Evolutionary conservation across 202 grass and related monocot species (phyloP), one percentile per base, ranked within the genome.

Genomic region (Dendrocalamus latiflorus): DNA sequence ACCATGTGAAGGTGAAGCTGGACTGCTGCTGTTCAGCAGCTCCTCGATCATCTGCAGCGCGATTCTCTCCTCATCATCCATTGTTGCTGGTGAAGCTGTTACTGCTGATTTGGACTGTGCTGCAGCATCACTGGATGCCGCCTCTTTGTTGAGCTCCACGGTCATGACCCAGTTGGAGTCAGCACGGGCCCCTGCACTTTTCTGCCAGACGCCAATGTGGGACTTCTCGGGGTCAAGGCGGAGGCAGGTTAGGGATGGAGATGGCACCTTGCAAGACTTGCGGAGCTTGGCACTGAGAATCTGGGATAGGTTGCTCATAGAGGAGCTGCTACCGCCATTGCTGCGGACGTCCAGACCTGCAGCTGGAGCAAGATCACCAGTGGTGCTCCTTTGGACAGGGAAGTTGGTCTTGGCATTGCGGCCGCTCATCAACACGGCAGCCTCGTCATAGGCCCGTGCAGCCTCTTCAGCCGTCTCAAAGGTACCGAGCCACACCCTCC

Each of bases 371-470:
- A 54, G 87, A 57, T 91, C 87, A 24, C 95, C 88, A 9, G 86
- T 74, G 33, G 73, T 55, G 65, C 45, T 91, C 75, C 90, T 83
- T 45, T 87, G 79, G 41, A 96, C 82, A 1, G 97, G 97, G 68
- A 99, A 99, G 89, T 99, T 99, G 57, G 97, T 99, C 81, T 99
- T 99, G 34, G 97, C 97, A 22, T 99, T 99, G 72, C 93, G 91
- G 1, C 97, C 97, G 4, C 91, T 99, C 97, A 99, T 99, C 77
- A 99, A 68, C 79, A 99, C 93, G 0, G 97, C 97, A 1, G 97
- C 97, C 86, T 99, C 97, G 1, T 99, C 97, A 12, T 99, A 99
- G 0, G 97, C 97, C 51, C 93, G 88, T 2, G 97, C 97, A 11
- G 97, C 97, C 65, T 99, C 97, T 82, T 99, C 97, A 1, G 97